A percentile compares a stretch with the other conserved stretches of the same genome.
Conservation (phyloP, 2,329 filamentous ascomycete species). For the Setomelanomma holmii region DNA sequence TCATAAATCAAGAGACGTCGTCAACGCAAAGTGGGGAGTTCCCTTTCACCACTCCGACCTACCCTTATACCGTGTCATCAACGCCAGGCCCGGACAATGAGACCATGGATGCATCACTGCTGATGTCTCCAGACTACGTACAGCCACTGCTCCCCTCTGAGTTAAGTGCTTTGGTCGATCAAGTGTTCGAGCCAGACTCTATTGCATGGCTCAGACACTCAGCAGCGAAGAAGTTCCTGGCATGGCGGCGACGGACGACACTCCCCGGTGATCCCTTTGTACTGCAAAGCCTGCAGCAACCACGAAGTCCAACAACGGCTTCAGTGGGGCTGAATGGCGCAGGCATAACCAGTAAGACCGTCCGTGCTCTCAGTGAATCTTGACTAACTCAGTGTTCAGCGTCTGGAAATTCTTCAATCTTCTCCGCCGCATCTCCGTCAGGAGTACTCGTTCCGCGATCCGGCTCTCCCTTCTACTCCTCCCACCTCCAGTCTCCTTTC, state of each 20-base stretch:
- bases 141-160: conserved; percentile 82
- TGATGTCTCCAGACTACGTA: conserved; percentile 92
- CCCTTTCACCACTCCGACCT: conserved; percentile 41
- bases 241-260: conserved; percentile 65
- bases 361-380: background rate
- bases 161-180: conserved; percentile 70
- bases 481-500: conserved; percentile 45
- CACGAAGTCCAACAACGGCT: conserved; percentile 35
- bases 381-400: conserved; percentile 29
- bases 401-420: conserved; percentile 45
- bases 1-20: conserved; percentile 17
- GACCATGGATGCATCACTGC: conserved; percentile 86
- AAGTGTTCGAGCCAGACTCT: conserved; percentile 79
- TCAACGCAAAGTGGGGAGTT: conserved; percentile 27
- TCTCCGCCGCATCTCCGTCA: conserved; percentile 46
- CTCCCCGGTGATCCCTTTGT: conserved; percentile 36
- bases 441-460: conserved; percentile 48
- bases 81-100: conserved; percentile 74
- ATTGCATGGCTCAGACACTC: conserved; percentile 82
- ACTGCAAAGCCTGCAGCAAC: conserved; percentile 33
- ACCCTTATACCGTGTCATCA: conserved; percentile 81
- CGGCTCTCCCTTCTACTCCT: conserved; percentile 43
- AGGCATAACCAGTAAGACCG: conserved; percentile 31
- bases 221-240: conserved; percentile 80
- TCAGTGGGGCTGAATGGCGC: conserved; percentile 38